phyloP scores from a whole-genome alignment of 495 filamentous ascomycete species.

The Penicillium verhagenii region DNA sequence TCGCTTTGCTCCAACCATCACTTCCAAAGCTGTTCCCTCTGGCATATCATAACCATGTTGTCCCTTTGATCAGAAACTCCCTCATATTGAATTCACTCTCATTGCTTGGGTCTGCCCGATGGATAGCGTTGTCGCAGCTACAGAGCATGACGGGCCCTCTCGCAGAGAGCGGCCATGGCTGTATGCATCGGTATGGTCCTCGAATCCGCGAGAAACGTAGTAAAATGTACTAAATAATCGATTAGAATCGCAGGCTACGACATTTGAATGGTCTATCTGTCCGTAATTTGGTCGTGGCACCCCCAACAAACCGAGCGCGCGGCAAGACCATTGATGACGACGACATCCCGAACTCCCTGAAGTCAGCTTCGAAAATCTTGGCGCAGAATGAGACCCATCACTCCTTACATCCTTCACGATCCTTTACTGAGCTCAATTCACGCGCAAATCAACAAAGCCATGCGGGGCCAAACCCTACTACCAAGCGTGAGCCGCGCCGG shows the following conservation, averaged over 20 bases:
- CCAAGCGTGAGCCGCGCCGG: slow-evolving; percentile 48
- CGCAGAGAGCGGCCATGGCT: slow-evolving; percentile 27
- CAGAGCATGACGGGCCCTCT: slow-evolving; percentile 20
- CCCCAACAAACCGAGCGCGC: slow-evolving; percentile 47
- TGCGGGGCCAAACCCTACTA: slow-evolving; percentile 22
- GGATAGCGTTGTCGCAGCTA: slow-evolving; percentile 16
- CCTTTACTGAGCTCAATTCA: slow-evolving; percentile 65
- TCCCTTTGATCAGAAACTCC: neutral
- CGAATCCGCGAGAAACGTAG: neutral
- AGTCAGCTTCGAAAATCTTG: slow-evolving; percentile 67
- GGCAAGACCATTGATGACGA: slow-evolving; percentile 84
- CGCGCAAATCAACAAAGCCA: slow-evolving; percentile 24
- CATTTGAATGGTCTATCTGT: slow-evolving; percentile 85
- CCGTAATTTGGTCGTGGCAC: slow-evolving; percentile 73
- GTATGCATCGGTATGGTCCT: slow-evolving; percentile 21
- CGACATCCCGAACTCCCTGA: slow-evolving; percentile 65
- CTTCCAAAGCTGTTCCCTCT: neutral
- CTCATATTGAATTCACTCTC: neutral
- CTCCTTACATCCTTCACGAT: slow-evolving; percentile 69
- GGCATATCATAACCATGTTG: neutral
- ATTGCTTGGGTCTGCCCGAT: slow-evolving; percentile 2
- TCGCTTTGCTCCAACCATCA: slow-evolving; percentile 6
- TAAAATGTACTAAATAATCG: neutral
- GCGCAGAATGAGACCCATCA: slow-evolving; percentile 54
- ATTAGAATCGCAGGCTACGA: slow-evolving; percentile 80